Base-by-base conservation (phyloP, 2,329 filamentous ascomycete genomes). In the Cladophialophora chaetospira region DNA sequence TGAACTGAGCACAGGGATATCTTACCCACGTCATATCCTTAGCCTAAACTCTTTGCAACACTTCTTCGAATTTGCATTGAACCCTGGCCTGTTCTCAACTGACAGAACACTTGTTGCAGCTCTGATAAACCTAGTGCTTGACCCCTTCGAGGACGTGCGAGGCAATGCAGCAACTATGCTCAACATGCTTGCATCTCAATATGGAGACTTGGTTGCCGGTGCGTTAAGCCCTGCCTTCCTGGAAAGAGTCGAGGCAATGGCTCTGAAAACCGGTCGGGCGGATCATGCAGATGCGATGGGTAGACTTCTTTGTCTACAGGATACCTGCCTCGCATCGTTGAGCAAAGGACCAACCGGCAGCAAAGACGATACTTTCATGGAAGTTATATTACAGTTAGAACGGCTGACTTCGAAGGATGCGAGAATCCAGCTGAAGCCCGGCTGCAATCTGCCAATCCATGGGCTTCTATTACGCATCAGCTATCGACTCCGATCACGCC, bases 251-350 rank as follows among this genome's bases (percentile, higher is more conserved):
- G 81, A 87, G 55, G 71, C 73, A 3, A 75, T 83, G 29, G 86
- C 89, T 56, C 79, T 85, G 19, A 78, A 76, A 23, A 96, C 91
- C 3, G 90, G 90, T 19, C 83, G 94, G 59, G 93, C 91, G 10
- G 92, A 97, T 69, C 90, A 96, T 70, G 91, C 92, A 1, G 93
- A 99, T 72, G 93, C 93, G 8, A 86, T 94, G 45, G 93, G 92
- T 29, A 51, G 60, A 28, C 57, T 62, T 31, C 55, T 23, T 49
- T 54, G 55, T 44, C 21, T 61, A 10, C 45, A 10, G 21, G 29
- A 31, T 43, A 13, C 29, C 26, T 26, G 17, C 15, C 5, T 8
- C 17, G 5, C 48, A 15, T 11, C 25, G 25, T 25, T 15, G 10
- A 43, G 33, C 3, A 19, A 19, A 6, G 11, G n/a, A 19, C 10